Base-by-base conservation (phyloP, 2,329 filamentous ascomycete genomes). In the Trichoderma pleuroti region DNA sequence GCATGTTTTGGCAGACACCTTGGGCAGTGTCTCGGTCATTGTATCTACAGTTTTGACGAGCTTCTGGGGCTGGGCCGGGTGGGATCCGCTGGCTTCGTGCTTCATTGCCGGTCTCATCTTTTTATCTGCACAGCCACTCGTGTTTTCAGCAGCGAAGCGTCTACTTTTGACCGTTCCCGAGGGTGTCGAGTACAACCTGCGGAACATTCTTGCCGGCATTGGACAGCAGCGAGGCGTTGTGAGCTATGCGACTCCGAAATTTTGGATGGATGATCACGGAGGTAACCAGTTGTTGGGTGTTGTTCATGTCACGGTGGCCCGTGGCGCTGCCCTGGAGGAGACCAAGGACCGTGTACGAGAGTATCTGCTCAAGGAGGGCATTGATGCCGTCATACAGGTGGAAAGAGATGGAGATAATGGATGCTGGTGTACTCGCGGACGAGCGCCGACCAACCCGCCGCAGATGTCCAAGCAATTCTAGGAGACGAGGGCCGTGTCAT, bases 41-140 rank as follows among this genome's bases (percentile, higher is more conserved):
- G 89, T 94, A 39, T 98, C 94, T 9, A 99, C 96, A 0, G 84
- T 93, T 0, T 85, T 98, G 26, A 97, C 97, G 0, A 91, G 97
- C 77, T 90, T 93, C 76, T 92, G 93, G 77, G 92, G 92, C 18
- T 98, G 95, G 94, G 88, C 93, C 8, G 93, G 95, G 28, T 99
- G 95, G 89, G 96, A 99, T 79, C 96, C 96, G 3, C 82, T 98
- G 24, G 96, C 96, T 0, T 98, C 95, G 0, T 97, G 94, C 79
- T 86, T 98, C 72, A 99, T 99, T 74, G 95, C 96, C 0, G 86
- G 96, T 30, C 86, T 99, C 60, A 99, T 99, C 74, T 94, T 98
- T 79, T 87, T 92, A n/a, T 97, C 94, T 10, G 93, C 96, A 0
- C 88, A 95, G 34, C 96, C 96, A 0, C 87, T 99, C 0, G 94